These are phyloP conservation scores for Trametes polyzona DNA, from an alignment of 1,284 basidiomycete species.

Conservation along the genomic window DNA sequence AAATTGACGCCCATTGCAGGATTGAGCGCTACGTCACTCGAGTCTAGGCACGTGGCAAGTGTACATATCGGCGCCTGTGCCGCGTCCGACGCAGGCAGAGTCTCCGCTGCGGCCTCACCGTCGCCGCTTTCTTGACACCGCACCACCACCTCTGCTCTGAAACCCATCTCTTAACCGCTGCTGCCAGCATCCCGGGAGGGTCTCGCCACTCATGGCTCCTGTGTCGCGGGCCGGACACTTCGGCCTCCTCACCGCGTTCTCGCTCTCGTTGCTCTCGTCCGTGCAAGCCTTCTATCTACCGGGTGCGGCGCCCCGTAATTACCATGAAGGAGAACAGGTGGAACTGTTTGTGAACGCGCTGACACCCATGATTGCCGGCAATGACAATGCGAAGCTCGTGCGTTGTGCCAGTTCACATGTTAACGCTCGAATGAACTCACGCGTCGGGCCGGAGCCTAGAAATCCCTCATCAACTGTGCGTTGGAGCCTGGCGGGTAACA, in stretches of 20 bases:
- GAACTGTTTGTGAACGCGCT: conserved; percentile 85
- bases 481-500: conserved; percentile 2
- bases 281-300: conserved; percentile 69
- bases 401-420: conserved; percentile 24
- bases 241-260: conserved; percentile 24
- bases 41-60: too few species aligned
- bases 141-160: conserved; percentile 1
- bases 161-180: background rate
- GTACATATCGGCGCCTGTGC: too few species aligned
- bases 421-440: background rate
- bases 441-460: conserved; percentile 45
- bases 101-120: background rate
- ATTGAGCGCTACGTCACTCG: too few species aligned
- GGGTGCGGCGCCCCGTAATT: conserved; percentile 82
- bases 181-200: background rate
- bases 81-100: background rate
- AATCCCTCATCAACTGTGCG: conserved; percentile 83
- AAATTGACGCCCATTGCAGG: too few species aligned
- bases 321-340: conserved; percentile 69
- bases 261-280: conserved; percentile 29
- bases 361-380: conserved; percentile 79
- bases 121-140: conserved; percentile 4
- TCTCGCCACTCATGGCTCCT: conserved; percentile 8
- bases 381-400: conserved; percentile 80
- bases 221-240: conserved; percentile 6